Conservation (phyloP, 1,139 yeast species). For the Pichia inconspicua region DNA sequence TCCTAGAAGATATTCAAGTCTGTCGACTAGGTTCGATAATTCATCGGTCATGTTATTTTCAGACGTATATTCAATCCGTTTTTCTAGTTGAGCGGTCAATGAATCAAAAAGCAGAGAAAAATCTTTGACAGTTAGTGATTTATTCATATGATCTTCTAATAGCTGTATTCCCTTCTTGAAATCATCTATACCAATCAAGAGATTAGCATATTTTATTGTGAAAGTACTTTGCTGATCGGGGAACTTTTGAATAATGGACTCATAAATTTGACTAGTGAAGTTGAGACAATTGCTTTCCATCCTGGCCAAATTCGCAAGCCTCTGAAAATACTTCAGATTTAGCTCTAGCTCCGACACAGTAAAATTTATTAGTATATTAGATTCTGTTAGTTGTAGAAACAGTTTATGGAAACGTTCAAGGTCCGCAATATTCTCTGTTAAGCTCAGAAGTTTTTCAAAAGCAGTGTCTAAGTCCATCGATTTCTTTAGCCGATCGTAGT, state of each 20-base stretch:
- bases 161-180: conserved; percentile 39
- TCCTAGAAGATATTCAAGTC: conserved; percentile 50
- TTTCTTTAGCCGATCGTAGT: neutral
- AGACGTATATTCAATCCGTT: conserved; percentile 34
- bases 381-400: conserved; percentile 21
- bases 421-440: neutral
- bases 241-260: conserved; percentile 37
- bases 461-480: neutral
- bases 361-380: conserved; percentile 28
- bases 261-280: conserved; percentile 25
- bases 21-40: conserved; percentile 39
- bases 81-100: conserved; percentile 57
- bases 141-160: conserved; percentile 41
- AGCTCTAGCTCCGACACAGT: conserved; percentile 36
- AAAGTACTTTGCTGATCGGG: conserved; percentile 57
- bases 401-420: conserved; percentile 1
- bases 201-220: conserved; percentile 43
- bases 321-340: conserved; percentile 42
- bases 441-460: conserved; percentile 2
- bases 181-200: conserved; percentile 34
- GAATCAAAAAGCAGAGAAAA: conserved; percentile 60
- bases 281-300: conserved; percentile 5
- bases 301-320: conserved; percentile 29
- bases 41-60: conserved; percentile 13
- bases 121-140: conserved; percentile 49